These are phyloP conservation scores for Ophiostoma sp. DNA, from an alignment of 2,329 filamentous ascomycete genomes.

Conservation along the genomic window DNA sequence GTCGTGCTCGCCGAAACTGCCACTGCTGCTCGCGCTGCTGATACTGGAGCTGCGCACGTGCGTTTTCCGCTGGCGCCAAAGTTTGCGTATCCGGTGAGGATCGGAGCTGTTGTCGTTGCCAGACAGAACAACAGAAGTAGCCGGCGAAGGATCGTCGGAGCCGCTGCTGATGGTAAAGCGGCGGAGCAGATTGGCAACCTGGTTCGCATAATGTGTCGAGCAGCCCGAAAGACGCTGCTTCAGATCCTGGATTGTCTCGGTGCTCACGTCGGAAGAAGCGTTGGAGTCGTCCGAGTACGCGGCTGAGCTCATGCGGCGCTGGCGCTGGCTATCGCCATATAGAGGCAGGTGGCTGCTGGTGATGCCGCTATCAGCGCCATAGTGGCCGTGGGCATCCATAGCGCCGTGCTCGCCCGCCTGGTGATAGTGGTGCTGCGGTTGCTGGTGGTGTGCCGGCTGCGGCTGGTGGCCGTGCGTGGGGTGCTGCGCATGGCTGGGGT, in stretches of 20 bases:
- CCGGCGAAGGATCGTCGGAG: slow-evolving; percentile 24
- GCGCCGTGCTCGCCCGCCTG: slow-evolving; percentile 16
- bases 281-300: slow-evolving; percentile 26
- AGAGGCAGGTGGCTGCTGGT: slow-evolving; percentile 22
- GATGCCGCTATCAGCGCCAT: slow-evolving; percentile 12
- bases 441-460: slow-evolving; percentile 14
- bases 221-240: slow-evolving; percentile 35
- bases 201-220: slow-evolving; percentile 30
- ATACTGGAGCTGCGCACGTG: slow-evolving; percentile 16
- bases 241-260: slow-evolving; percentile 31
- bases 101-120: slow-evolving; percentile 17
- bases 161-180: slow-evolving; percentile 29
- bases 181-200: slow-evolving; percentile 28
- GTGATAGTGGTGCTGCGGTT: slow-evolving; percentile 16
- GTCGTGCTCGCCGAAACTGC: slow-evolving; percentile 20
- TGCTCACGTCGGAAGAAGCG: slow-evolving; percentile 28
- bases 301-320: slow-evolving; percentile 23
- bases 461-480: slow-evolving; percentile 15
- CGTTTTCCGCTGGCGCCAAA: slow-evolving; percentile 18
- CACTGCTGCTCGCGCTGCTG: slow-evolving; percentile 19
- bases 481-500: slow-evolving; percentile 11
- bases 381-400: slow-evolving; percentile 11
- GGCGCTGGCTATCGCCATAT: slow-evolving; percentile 20
- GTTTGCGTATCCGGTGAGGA: slow-evolving; percentile 24
- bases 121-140: slow-evolving; percentile 12